These are phyloP conservation scores for Rhizoclosmatium sp. DNA, from an alignment of 192 early-diverging fungal species.

Conservation along the genomic window DNA sequence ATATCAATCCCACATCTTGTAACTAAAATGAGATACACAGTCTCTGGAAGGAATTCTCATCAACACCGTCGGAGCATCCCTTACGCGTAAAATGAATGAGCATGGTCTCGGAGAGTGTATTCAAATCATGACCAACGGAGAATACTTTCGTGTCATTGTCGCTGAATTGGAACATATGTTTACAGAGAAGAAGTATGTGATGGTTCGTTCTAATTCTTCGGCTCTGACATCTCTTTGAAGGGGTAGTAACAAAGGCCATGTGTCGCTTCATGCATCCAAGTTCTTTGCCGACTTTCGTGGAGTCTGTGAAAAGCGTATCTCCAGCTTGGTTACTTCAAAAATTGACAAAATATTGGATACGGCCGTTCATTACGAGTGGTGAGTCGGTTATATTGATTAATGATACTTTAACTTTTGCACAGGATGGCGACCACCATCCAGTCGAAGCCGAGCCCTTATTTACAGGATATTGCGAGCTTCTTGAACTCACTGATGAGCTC, in stretches of 20 bases:
- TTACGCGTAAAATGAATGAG: constrained; percentile 70
- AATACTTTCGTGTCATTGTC: constrained; percentile 75
- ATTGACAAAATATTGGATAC: constrained; percentile 80
- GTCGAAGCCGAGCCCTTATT: constrained; percentile 70
- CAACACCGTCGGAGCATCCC: constrained; percentile 71
- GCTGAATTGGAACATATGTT: constrained; percentile 80
- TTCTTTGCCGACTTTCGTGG: constrained; percentile 73
- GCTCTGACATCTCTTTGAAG: background rate
- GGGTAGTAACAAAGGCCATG: constrained; percentile 51
- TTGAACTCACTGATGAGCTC: constrained; percentile 59
- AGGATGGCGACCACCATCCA: constrained; percentile 64
- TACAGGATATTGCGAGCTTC: constrained; percentile 81
- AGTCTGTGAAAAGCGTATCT: constrained; percentile 82
- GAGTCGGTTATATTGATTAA: background rate
- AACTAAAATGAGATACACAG: constrained; percentile 14
- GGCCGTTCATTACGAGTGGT: constrained; percentile 87
- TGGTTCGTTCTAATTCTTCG: background rate
- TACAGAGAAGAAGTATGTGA: constrained; percentile 62
- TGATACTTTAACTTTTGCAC: background rate
- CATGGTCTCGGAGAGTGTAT: constrained; percentile 80
- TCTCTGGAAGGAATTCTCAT: constrained; percentile 74
- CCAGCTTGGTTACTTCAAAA: constrained; percentile 79
- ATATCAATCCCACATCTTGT: background rate
- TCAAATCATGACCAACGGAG: constrained; percentile 86
- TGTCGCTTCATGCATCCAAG: constrained; percentile 70